Evolutionary conservation across 345 rosid genomes (phyloP).

Genomic region (Acer yangbiense): DNA sequence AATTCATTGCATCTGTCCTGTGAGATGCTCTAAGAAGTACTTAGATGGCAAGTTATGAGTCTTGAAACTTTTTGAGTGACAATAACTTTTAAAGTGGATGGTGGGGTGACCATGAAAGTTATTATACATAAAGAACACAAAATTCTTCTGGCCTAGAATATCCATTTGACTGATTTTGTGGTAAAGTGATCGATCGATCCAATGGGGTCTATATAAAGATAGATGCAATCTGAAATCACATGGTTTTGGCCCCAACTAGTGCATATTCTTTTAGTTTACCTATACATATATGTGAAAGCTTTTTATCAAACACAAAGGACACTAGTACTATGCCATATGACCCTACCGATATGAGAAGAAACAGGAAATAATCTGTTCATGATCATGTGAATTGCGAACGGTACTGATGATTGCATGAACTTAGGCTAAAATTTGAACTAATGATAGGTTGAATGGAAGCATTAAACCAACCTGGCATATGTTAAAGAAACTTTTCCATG

Average conservation of each 20-base stretch:
- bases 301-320: slow-evolving; percentile 4
- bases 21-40: background rate
- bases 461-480: slow-evolving; percentile 4
- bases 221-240: background rate
- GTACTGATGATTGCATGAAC: slow-evolving; percentile 8
- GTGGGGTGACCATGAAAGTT: background rate
- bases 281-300: background rate
- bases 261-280: background rate
- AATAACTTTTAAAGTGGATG: background rate
- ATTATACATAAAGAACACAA: background rate
- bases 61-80: background rate
- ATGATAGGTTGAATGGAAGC: slow-evolving; percentile 22
- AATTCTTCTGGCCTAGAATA: slow-evolving; percentile 3
- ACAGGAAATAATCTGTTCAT: background rate
- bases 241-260: slow-evolving; percentile 11
- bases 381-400: slow-evolving; percentile 2
- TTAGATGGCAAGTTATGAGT: background rate
- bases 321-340: background rate
- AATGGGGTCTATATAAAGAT: slow-evolving; percentile 12
- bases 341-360: background rate
- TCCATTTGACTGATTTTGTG: background rate
- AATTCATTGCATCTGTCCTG: background rate
- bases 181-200: background rate
- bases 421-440: slow-evolving; percentile 6
- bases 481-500: background rate